phyloP scores from a whole-genome alignment of 352 stramenopile species.

The Globisporangium splendens region DNA sequence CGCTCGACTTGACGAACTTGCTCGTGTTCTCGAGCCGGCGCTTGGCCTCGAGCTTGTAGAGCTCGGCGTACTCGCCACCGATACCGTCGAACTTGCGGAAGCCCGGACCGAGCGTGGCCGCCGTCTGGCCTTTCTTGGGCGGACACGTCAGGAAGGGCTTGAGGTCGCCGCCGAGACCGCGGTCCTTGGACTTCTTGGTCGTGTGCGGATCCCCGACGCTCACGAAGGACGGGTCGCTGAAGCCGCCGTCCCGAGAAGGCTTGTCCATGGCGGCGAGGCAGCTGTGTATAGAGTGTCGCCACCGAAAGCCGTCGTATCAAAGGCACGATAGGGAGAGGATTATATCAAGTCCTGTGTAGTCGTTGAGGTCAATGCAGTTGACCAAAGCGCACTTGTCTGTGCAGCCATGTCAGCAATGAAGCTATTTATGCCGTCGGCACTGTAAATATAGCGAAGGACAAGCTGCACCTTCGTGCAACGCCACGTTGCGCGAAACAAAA shows the following conservation, averaged over 20 bases:
- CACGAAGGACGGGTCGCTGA: conserved; percentile 71
- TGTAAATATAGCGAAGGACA: too few relatives aligned
- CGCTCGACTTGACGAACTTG: conserved; percentile 63
- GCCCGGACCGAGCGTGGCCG: conserved; percentile 57
- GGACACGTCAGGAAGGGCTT: conserved; percentile 78
- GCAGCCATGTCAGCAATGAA: too few relatives aligned
- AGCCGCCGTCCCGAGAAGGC: conserved; percentile 62
- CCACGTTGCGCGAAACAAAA: too few relatives aligned
- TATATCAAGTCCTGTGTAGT: too few relatives aligned
- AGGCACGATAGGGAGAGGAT: too few relatives aligned
- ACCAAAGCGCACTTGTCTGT: too few relatives aligned
- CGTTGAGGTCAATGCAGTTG: too few relatives aligned
- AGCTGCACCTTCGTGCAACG: too few relatives aligned
- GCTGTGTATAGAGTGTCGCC: not conserved
- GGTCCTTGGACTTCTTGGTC: conserved; percentile 40
- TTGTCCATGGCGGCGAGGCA: conserved; percentile 25
- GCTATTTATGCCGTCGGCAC: too few relatives aligned
- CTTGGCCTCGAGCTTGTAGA: conserved; percentile 70
- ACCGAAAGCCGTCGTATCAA: too few relatives aligned
- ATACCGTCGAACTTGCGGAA: conserved; percentile 65
- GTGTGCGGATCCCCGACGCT: conserved; percentile 57
- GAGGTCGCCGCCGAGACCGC: conserved; percentile 45
- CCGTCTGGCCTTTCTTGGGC: conserved; percentile 56
- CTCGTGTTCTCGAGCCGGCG: conserved; percentile 69
- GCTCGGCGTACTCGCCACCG: conserved; percentile 54